Evolutionary conservation across 2,329 filamentous ascomycete species (phyloP).

Genomic region (Penicillium decumbens): DNA sequence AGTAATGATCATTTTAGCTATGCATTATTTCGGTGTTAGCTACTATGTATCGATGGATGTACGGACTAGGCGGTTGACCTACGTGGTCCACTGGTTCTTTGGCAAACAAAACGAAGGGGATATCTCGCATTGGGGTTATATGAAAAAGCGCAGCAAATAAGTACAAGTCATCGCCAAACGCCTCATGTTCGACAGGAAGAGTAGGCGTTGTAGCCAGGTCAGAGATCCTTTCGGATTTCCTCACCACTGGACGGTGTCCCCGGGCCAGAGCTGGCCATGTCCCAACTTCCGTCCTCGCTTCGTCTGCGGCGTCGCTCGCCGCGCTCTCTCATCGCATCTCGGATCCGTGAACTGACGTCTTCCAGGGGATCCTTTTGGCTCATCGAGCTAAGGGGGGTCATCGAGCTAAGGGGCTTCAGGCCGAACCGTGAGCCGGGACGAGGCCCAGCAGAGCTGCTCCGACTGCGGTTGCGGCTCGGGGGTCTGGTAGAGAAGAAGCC

Average conservation of each 20-base stretch:
- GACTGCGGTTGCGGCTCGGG: conserved; percentile 70
- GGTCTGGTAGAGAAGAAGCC: conserved; percentile 88
- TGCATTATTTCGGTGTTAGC: background rate
- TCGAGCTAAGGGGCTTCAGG: conserved; percentile 64
- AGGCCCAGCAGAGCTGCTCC: conserved; percentile 64
- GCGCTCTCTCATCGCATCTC: conserved; percentile 77
- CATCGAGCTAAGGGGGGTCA: conserved; percentile 63
- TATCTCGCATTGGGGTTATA: conserved; percentile 21
- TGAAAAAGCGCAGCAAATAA: conserved; percentile 12
- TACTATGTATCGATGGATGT: background rate
- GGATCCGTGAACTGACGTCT: conserved; percentile 77
- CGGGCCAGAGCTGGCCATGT: conserved; percentile 38
- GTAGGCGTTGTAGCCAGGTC: conserved; percentile 10
- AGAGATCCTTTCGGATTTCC: conserved; percentile 36
- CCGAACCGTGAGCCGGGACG: conserved; percentile 61
- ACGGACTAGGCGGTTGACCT: background rate
- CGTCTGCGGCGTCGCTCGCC: conserved; percentile 57
- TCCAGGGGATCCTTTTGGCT: conserved; percentile 68
- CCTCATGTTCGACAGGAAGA: background rate
- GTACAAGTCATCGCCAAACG: conserved; percentile 9
- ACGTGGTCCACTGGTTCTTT: background rate
- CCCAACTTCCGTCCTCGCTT: conserved; percentile 42
- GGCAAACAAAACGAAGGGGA: conserved; percentile 13
- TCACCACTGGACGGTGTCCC: conserved; percentile 34
- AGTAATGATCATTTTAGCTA: background rate